Conservation (phyloP, 805 yeast species). For the Candida tallmaniae region DNA sequence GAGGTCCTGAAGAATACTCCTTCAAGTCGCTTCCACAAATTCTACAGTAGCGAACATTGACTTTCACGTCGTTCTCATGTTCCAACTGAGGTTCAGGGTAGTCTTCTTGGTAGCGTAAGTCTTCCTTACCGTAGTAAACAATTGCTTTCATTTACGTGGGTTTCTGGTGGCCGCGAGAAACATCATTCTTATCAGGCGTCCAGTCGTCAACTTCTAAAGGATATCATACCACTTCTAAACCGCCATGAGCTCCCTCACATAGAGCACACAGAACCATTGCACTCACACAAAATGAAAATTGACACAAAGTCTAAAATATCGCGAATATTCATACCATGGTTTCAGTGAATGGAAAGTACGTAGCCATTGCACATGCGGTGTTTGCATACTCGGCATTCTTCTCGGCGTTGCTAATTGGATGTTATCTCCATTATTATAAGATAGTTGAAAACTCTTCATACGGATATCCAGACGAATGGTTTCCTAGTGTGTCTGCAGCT, state of each 20-base stretch:
- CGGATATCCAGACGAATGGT: conserved; percentile 98
- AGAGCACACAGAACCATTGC: too few species aligned
- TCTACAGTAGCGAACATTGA: conserved; percentile 59
- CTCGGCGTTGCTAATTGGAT: conserved; percentile 71
- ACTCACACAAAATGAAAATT: too few species aligned
- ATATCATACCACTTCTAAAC: too few species aligned
- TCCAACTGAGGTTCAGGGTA: conserved; percentile 25
- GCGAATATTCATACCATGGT: too few species aligned
- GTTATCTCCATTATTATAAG: conserved; percentile 74
- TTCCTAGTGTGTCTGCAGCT: conserved; percentile 94
- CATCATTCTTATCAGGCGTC: too few species aligned
- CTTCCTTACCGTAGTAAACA: conserved; percentile 19
- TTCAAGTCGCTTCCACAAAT: conserved; percentile 62
- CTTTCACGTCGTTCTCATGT: conserved; percentile 44
- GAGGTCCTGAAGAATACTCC: conserved; percentile 54
- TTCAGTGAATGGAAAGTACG: conserved; percentile 55
- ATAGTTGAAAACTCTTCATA: conserved; percentile 82
- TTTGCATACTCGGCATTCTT: conserved; percentile 73
- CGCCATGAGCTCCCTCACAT: too few species aligned
- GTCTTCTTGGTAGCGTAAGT: conserved; percentile 13
- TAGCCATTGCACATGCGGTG: conserved; percentile 69
- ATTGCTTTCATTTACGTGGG: conserved; percentile 26
- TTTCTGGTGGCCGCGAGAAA: too few species aligned
- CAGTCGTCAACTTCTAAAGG: too few species aligned
- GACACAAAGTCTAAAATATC: too few species aligned